Base-by-base conservation (phyloP, 73 alveolate genomes). In the Blepharisma japonicum region DNA sequence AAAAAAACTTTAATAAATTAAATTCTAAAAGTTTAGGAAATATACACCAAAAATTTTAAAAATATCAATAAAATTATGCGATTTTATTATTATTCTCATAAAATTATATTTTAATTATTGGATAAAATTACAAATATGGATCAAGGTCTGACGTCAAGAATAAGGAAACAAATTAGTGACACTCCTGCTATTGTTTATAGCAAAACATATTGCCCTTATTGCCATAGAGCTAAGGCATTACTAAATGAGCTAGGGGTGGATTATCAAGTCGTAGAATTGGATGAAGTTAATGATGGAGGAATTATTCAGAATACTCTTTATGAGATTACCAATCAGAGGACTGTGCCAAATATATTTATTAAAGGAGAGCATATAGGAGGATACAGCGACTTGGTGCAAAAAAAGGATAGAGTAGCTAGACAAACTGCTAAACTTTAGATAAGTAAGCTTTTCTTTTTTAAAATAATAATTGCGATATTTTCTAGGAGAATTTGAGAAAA, bases 301-400 rank as follows among this genome's bases (percentile, higher is more conserved):
- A 9, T 25, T 42, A 72, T 82, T 39, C 54, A 81, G 55, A 50
- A 42, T 0, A 86, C 71, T 20, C 80, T 86, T 9, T 20, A 53
- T 50, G 54, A 55, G 27, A 7, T 86, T 71, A 82, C 92, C 3
- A 81, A 81, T 7, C 86, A 81, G 68, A 56, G 51, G 49, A 86
- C 92, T 49, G 92, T 86, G 18, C 92, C 92, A 7, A 86, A 86
- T 49, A 82, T 86, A 11, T 86, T 82, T 70, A 77, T 86, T 6
- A 81, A 49, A 45, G 89, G 89, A 20, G 70, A 50, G 23, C 92
- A 86, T 42, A 68, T 86, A 48, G 92, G 92, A 5, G 92, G 92
- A 8, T 68, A 78, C 83, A 32, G 71, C 25, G 88, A 71, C 68
- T 38, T 81, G 3, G 42, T 32, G 42, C 42, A 32, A 32, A 32